Conservation (phyloP, 106 monocot genomes). For the Apostasia ramifera region DNA sequence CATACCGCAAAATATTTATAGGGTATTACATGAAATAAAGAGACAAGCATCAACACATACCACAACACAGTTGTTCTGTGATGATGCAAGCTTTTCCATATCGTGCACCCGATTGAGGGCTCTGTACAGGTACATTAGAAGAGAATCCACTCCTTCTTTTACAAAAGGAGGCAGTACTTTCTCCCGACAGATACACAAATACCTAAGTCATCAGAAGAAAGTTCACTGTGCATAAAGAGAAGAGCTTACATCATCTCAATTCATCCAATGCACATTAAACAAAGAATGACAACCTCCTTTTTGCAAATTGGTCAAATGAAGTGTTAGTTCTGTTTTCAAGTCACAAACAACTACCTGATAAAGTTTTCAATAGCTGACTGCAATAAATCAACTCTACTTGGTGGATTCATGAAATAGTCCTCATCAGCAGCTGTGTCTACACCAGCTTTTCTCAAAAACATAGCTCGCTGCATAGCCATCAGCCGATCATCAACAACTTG, state of each 20-base stretch:
- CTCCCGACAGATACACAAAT: slow-evolving; percentile 49
- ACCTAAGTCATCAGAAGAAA: slow-evolving; percentile 38
- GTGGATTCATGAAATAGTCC: slow-evolving; percentile 83
- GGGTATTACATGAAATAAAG: not conserved
- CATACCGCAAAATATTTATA: slow-evolving; percentile 18
- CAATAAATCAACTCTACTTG: slow-evolving; percentile 66
- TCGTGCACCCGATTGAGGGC: slow-evolving; percentile 78
- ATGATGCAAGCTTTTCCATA: slow-evolving; percentile 95
- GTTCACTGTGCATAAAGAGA: not conserved
- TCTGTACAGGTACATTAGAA: slow-evolving; percentile 96
- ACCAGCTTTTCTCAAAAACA: slow-evolving; percentile 88
- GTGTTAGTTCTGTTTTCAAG: not conserved
- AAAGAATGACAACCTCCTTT: too few species aligned
- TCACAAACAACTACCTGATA: slow-evolving; percentile 43
- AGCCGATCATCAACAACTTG: slow-evolving; percentile 85
- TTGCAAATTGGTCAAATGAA: not conserved
- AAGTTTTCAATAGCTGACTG: slow-evolving; percentile 73
- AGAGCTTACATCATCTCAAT: too few species aligned
- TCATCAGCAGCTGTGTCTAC: slow-evolving; percentile 70
- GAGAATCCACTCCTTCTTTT: slow-evolving; percentile 90
- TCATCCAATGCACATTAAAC: too few species aligned
- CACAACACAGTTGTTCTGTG: slow-evolving; percentile 86
- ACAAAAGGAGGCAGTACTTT: slow-evolving; percentile 53
- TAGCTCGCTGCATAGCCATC: slow-evolving; percentile 56
- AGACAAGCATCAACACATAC: slow-evolving; percentile 30